phyloP scores from a whole-genome alignment of 306 rosid genomes.

The Begonia masoniana region DNA sequence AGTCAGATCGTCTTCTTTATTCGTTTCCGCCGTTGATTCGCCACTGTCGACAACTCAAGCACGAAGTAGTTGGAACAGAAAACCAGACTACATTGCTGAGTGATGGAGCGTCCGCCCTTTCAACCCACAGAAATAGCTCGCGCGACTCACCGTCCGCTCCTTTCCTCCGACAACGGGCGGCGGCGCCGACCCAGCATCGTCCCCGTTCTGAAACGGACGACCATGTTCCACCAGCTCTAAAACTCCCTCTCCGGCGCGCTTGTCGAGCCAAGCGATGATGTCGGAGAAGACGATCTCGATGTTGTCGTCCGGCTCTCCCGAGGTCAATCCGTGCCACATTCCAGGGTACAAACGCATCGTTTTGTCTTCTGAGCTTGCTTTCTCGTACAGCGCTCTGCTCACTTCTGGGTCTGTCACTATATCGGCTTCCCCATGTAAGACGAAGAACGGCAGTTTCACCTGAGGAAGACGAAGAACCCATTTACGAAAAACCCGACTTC shows the following conservation, averaged over 20 bases:
- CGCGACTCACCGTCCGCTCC: conserved; percentile 2
- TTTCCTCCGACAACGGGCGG: no score
- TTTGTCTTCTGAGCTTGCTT: conserved; percentile 65
- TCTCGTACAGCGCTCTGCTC: conserved; percentile 56
- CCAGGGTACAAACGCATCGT: conserved; percentile 61
- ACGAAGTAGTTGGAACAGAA: no score
- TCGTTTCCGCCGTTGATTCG: no score
- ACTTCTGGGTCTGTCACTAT: conserved; percentile 92
- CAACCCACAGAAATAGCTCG: conserved; percentile 34
- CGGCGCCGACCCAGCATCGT: no score
- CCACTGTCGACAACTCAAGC: no score
- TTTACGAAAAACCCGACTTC: neutral
- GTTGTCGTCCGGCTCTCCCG: conserved; percentile 80
- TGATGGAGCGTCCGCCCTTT: conserved; percentile 27
- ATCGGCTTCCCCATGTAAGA: conserved; percentile 82
- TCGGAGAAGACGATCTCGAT: conserved; percentile 51
- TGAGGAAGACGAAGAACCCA: conserved; percentile 6
- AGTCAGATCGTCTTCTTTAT: no score
- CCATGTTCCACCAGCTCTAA: neutral
- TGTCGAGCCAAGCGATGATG: conserved; percentile 59
- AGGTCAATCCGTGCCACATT: conserved; percentile 85
- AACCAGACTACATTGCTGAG: conserved; percentile 23
- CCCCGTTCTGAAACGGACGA: no score
- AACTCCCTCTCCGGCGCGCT: conserved; percentile 10
- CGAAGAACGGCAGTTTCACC: conserved; percentile 66